Evolutionary conservation across 352 stramenopile genomes (phyloP), one percentile per base, ranked within the genome.

Genomic region (Hyaloperonospora brassicae): DNA sequence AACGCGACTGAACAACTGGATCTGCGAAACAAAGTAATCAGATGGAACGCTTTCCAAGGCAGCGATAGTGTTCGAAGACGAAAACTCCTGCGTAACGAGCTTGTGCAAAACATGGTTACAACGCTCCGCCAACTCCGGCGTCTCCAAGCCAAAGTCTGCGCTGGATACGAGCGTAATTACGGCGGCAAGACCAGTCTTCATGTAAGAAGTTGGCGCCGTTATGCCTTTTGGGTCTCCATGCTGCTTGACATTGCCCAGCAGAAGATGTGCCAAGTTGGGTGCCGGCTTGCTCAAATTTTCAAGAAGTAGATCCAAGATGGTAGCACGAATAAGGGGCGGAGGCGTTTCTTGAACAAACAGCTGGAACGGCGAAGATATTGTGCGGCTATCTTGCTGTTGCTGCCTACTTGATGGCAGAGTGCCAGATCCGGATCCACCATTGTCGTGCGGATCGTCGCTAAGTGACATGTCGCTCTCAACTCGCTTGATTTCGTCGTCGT

Each of bases 281-380:
- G 79, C 68, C 9, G 83, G 72, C 51, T 89, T 89, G 31, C 65
- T 62, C 11, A 93, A 59, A 55, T 91, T 93, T 53, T 86, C 80
- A 13, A 93, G 59, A 7, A 93, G 46, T 46, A 93, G 45, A 60
- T 91, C 83, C 40, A 93, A 42, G 50, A 89, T 86, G 17, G 81
- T 72, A 0, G 50, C 61, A 48, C 77, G 78, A 63, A 91, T 87
- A 9, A 74, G 85, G 42, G 65, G 64, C 6, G 62, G 56, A 8
- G 52, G 36, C 11, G 53, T 58, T 30, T 76, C 71, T 52, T 76
- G 67, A 23, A 61, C 62, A 39, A 84, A 69, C 34, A 80, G 41
- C 36, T 84, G 62, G 30, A 72, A 76, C 17, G 71, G 66, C 47
- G 71, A 74, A 35, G 70, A 62, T n/a, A 81, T 50, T n/a, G 50